Evolutionary conservation across 495 filamentous ascomycete genomes (phyloP).

Genomic region (Oleoguttula mirabilis): DNA sequence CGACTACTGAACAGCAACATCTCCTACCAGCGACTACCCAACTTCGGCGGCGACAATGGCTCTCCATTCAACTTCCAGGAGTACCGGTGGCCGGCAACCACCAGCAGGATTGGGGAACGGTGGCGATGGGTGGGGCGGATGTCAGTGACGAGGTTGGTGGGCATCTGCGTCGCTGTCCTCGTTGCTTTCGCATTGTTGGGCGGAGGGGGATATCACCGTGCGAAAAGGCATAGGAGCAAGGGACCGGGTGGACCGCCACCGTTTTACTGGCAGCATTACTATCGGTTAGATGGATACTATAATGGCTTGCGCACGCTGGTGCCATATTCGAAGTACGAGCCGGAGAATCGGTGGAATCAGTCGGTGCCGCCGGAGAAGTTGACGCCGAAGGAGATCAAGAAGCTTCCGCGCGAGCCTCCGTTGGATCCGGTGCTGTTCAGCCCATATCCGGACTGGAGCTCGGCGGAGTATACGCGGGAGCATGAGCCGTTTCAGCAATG

Average conservation of each 20-base stretch:
- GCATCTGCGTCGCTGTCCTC: slow-evolving; percentile 16
- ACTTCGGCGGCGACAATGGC: slow-evolving; percentile 13
- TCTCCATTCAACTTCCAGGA: slow-evolving; percentile 24
- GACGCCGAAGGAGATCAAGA: slow-evolving; percentile 2
- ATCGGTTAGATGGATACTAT: slow-evolving; percentile 28
- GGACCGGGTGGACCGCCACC: slow-evolving; percentile 12
- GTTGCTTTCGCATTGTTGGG: slow-evolving; percentile 22
- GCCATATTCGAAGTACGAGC: slow-evolving; percentile 21
- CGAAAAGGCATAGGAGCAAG: not conserved
- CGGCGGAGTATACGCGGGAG: slow-evolving; percentile 22
- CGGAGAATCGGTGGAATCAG: slow-evolving; percentile 22
- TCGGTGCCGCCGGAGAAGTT: slow-evolving; percentile 2
- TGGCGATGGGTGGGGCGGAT: slow-evolving; percentile 4
- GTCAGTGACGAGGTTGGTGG: slow-evolving; percentile 3
- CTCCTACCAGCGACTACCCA: slow-evolving; percentile 28
- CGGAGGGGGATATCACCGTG: slow-evolving; percentile 21
- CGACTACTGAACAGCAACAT: slow-evolving; percentile 19
- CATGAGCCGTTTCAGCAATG: slow-evolving; percentile 27
- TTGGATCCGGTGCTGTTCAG: slow-evolving; percentile 28
- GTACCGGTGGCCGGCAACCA: slow-evolving; percentile 20
- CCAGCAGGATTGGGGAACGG: slow-evolving; percentile 17
- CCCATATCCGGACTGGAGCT: slow-evolving; percentile 29
- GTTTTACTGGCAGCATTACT: slow-evolving; percentile 29
- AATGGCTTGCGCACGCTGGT: slow-evolving; percentile 29
- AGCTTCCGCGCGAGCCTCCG: slow-evolving; percentile 21